These are phyloP conservation scores for Aspergillus sclerotialis DNA, from an alignment of 2,329 filamentous ascomycete species.

Conservation along the genomic window DNA sequence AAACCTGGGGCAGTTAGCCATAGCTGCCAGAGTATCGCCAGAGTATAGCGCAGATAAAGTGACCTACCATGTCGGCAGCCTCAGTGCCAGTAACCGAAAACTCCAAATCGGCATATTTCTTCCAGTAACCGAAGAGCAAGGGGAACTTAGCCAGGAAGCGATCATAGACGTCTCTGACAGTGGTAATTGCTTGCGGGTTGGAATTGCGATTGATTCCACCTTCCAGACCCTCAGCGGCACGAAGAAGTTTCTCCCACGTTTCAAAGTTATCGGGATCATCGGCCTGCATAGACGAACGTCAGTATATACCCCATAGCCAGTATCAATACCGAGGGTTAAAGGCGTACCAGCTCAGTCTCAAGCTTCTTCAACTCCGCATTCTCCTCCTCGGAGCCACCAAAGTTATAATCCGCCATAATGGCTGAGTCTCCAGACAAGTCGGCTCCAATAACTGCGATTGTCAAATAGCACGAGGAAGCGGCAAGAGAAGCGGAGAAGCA, in stretches of 20 bases:
- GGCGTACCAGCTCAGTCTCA: slow-evolving; percentile 69
- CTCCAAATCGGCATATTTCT: slow-evolving; percentile 96
- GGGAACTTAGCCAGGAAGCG: slow-evolving; percentile 91
- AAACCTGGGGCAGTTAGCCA: slow-evolving; percentile 55
- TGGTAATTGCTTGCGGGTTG: slow-evolving; percentile 83
- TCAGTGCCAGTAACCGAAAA: slow-evolving; percentile 96
- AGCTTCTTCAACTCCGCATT: slow-evolving; percentile 75
- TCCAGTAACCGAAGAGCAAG: slow-evolving; percentile 96
- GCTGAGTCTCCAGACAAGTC: neutral
- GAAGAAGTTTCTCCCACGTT: slow-evolving; percentile 86
- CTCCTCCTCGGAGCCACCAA: slow-evolving; percentile 70
- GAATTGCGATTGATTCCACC: slow-evolving; percentile 95
- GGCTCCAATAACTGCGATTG: slow-evolving; percentile 3
- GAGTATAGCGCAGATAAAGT: slow-evolving; percentile 2
- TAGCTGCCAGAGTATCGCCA: neutral
- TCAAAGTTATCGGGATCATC: slow-evolving; percentile 87
- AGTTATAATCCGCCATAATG: slow-evolving; percentile 66
- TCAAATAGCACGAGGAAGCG: no score
- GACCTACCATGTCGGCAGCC: slow-evolving; percentile 84
- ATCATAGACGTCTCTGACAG: slow-evolving; percentile 82
- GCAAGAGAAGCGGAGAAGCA: neutral
- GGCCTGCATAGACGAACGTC: slow-evolving; percentile 32
- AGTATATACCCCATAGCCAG: slow-evolving; percentile 3
- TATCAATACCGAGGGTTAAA: neutral
- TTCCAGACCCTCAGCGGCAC: slow-evolving; percentile 74